Evolutionary conservation across 257 asterid species (phyloP).

Genomic region (Eustoma russellianum): DNA sequence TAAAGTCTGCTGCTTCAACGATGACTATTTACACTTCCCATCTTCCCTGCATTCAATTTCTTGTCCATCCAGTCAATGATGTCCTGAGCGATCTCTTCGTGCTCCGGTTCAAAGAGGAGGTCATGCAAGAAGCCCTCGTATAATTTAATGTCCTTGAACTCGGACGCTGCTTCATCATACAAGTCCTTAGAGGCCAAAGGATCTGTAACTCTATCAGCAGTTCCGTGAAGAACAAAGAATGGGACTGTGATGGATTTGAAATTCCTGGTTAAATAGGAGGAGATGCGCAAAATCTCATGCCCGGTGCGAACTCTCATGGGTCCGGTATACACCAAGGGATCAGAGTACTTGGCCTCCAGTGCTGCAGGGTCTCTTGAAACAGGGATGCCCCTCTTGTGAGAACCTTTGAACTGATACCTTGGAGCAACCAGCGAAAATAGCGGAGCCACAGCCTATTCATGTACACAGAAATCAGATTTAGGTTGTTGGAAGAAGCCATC

Average conservation of each 20-base stretch:
- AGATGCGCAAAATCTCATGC: slow-evolving; percentile 87
- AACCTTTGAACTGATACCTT: slow-evolving; percentile 95
- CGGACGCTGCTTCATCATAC: slow-evolving; percentile 79
- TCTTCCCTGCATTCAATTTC: slow-evolving; percentile 22
- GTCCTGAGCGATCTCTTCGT: slow-evolving; percentile 82
- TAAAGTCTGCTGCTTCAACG: slow-evolving; percentile 10
- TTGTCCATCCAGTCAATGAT: slow-evolving; percentile 92
- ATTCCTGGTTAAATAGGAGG: slow-evolving; percentile 65
- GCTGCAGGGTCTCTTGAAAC: slow-evolving; percentile 90
- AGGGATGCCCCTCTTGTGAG: slow-evolving; percentile 93
- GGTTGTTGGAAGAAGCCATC: not conserved
- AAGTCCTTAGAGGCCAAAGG: slow-evolving; percentile 92
- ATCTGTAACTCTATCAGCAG: slow-evolving; percentile 93
- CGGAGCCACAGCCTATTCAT: slow-evolving; percentile 82
- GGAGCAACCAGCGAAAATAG: slow-evolving; percentile 87
- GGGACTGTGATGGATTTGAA: slow-evolving; percentile 72
- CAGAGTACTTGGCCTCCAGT: slow-evolving; percentile 86
- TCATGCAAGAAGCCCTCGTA: slow-evolving; percentile 91
- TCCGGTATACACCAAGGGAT: slow-evolving; percentile 94
- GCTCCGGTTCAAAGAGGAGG: slow-evolving; percentile 94
- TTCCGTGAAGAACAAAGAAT: slow-evolving; percentile 93
- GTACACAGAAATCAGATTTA: not conserved
- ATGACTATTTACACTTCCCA: slow-evolving; percentile 13
- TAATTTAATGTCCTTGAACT: slow-evolving; percentile 75
- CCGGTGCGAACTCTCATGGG: slow-evolving; percentile 95